Conservation (phyloP, 306 rosid genomes). For the Parietaria judaica region DNA sequence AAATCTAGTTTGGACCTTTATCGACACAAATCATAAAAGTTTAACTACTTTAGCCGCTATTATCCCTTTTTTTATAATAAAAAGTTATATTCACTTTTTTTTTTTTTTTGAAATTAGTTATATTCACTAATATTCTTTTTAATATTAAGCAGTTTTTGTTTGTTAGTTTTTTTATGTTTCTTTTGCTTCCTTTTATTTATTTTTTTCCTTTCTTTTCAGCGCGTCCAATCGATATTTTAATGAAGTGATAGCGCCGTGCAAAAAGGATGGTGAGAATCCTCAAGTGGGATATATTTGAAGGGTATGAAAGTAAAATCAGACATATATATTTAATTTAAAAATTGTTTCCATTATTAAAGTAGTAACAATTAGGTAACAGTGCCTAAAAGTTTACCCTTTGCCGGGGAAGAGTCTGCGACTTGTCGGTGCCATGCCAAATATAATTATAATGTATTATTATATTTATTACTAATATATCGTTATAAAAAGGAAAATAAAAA, state of each 20-base stretch:
- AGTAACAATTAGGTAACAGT: conserved; percentile 25
- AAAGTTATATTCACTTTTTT: too few species aligned
- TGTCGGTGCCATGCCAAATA: conserved; percentile 33
- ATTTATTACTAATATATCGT: too few species aligned
- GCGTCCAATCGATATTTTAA: not conserved
- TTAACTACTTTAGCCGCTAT: too few species aligned
- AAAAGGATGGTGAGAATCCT: conserved; percentile 4
- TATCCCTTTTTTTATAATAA: not conserved
- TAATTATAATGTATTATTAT: not conserved
- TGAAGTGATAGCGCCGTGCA: not conserved
- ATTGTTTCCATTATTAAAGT: too few species aligned
- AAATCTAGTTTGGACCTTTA: too few species aligned
- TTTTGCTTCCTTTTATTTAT: not conserved
- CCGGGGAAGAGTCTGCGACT: conserved; percentile 39
- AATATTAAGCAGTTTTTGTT: not conserved
- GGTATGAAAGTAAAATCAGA: conserved; percentile 5
- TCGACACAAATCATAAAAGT: too few species aligned
- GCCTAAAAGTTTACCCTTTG: conserved; percentile 45
- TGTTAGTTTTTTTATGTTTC: too few species aligned
- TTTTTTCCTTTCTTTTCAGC: not conserved
- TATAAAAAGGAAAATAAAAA: too few species aligned
- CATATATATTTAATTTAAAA: too few species aligned
- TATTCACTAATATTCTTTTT: not conserved
- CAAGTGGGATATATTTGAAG: not conserved
- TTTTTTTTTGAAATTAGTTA: too few species aligned